Evolutionary conservation across 2,329 filamentous ascomycete species (phyloP).

Genomic region (Didymella segeticola): DNA sequence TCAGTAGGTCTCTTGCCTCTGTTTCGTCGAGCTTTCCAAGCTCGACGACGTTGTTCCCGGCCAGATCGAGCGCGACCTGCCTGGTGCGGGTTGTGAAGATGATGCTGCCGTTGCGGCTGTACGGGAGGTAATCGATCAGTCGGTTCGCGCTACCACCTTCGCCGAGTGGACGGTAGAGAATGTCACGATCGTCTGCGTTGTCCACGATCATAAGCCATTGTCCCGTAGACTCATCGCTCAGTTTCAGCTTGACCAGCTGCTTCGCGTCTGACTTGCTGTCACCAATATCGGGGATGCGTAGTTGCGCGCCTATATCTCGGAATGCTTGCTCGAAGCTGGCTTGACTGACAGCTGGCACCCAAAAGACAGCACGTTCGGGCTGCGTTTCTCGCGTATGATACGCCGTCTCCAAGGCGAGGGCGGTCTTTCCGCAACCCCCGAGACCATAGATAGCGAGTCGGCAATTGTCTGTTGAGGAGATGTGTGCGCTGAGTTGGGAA

Average conservation of each 20-base stretch:
- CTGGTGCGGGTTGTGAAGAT: neutral
- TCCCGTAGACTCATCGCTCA: neutral
- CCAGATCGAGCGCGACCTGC: neutral
- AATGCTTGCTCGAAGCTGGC: slow-evolving; percentile 2
- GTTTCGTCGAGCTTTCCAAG: neutral
- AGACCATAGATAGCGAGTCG: slow-evolving; percentile 1
- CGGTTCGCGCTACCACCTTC: neutral
- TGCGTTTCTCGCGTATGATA: neutral
- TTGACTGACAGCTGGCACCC: neutral
- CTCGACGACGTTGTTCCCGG: neutral
- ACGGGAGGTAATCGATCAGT: neutral
- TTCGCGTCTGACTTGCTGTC: slow-evolving; percentile 36
- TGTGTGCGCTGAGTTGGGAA: neutral
- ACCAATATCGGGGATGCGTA: neutral
- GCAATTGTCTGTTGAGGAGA: neutral
- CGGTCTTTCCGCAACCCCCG: slow-evolving; percentile 3
- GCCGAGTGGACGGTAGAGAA: neutral
- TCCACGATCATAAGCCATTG: neutral
- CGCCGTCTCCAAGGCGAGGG: neutral
- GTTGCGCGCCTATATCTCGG: neutral
- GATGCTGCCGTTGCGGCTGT: neutral
- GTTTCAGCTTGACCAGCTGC: neutral
- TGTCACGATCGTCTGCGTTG: neutral
- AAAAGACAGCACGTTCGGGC: neutral
- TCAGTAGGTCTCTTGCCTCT: slow-evolving; percentile 17